phyloP scores from a whole-genome alignment of 345 rosid genomes.

The Ricinus communis region DNA sequence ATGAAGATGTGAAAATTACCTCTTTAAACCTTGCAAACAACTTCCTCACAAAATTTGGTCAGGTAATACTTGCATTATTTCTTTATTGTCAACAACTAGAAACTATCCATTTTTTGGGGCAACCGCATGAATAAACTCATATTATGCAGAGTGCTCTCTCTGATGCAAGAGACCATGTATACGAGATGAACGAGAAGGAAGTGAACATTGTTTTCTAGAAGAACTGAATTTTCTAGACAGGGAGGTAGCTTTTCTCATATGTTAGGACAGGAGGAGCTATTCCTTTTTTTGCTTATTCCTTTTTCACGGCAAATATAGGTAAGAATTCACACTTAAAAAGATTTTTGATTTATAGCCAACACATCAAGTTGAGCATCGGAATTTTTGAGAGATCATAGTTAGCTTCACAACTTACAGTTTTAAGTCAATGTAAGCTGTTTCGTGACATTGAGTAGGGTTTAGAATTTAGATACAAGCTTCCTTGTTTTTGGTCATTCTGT shows the following conservation, averaged over 20 bases:
- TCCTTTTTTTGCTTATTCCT: constrained; percentile 18
- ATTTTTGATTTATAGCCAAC: background rate
- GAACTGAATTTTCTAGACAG: constrained; percentile 7
- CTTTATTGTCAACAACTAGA: background rate
- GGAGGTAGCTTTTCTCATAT: constrained; percentile 4
- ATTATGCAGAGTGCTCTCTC: constrained; percentile 73
- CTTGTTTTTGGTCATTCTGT: background rate
- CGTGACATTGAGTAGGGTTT: background rate
- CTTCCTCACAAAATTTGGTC: constrained; percentile 93
- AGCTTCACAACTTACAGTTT: background rate
- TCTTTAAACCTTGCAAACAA: constrained; percentile 81
- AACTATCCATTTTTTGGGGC: background rate
- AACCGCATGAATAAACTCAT: background rate
- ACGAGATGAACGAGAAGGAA: constrained; percentile 92
- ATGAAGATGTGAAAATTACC: constrained; percentile 78
- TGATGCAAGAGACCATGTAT: constrained; percentile 91
- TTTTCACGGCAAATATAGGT: constrained; percentile 16
- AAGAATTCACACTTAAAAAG: background rate
- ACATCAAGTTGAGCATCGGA: background rate
- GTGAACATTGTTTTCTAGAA: constrained; percentile 76
- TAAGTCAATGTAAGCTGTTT: background rate
- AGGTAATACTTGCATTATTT: constrained; percentile 44
- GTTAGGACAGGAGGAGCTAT: constrained; percentile 6
- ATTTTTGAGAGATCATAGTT: constrained; percentile 21
- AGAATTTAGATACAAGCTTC: background rate